Base-by-base conservation (phyloP, 768 basidiomycete genomes). In the Hygrophoropsis aurantiaca region DNA sequence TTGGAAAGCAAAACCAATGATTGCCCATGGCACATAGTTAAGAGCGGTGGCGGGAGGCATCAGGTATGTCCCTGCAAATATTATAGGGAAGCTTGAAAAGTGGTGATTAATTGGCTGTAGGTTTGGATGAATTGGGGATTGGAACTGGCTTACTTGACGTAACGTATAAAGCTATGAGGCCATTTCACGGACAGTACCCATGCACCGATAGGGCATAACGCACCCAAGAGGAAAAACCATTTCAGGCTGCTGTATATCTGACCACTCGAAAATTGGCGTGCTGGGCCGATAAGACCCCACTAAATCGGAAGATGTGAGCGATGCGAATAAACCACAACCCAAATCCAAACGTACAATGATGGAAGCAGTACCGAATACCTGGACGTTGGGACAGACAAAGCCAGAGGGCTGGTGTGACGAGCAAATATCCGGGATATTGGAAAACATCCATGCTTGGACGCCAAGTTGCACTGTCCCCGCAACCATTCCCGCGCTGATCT, bases 211-310 rank as follows among this genome's bases (percentile, higher is more conserved):
- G 87, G 87, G 40, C 74, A 70, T 42, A 80, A 24, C 48, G 80
- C 74, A n/a, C 89, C 87, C 51, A 84, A 58, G 46, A 87, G 77
- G 84, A 90, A 90, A 71, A 87, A 89, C 67, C 81, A 80, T 11
- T 78, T 58, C 13, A 88, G 71, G 18, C 19, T 44, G 44, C 52
- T 40, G 10, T 49, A 62, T 67, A 82, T 67, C 58, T 80, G 78
- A 21, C 84, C 85, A n/a, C 67, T 55, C 11, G 78, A 82, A 74
- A 84, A 88, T 59, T 81, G 81, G 18, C 79, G 73, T 7, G 69
- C 71, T 13, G 87, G 87, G 5, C 87, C 86, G 51, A 90, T 85
- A 49, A 86, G 83, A 58, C 87, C 83, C 47, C 67, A 69, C 27
- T 30, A 13, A 6, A 30, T 30, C 27, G 27, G 27, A 13, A 13